Evolutionary conservation across 2,329 filamentous ascomycete species (phyloP).

Genomic region (Botryotinia calthae): DNA sequence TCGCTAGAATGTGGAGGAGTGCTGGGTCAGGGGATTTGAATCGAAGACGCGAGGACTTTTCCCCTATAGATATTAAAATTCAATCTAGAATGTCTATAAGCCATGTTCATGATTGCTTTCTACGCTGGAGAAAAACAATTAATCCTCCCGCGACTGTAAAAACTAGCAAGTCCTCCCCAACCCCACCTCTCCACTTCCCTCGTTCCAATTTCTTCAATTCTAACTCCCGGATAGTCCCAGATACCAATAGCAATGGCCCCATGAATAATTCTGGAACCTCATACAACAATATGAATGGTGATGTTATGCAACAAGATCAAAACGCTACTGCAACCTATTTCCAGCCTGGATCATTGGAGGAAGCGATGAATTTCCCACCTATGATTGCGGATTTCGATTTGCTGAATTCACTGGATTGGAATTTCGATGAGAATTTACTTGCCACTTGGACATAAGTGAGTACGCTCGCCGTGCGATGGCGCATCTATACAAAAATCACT

Average conservation of each 20-base stretch:
- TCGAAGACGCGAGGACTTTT: constrained; percentile 25
- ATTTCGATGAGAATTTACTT: constrained; percentile 21
- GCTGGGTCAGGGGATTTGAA: constrained; percentile 21
- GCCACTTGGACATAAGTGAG: constrained; percentile 5
- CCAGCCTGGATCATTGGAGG: constrained; percentile 8
- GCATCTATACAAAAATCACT: not conserved
- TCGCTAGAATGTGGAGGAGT: constrained; percentile 60
- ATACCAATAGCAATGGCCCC: not conserved
- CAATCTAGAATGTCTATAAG: constrained; percentile 67
- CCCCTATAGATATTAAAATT: constrained; percentile 59
- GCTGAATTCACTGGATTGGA: constrained; percentile 28
- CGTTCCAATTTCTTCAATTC: not conserved
- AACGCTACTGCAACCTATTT: constrained; percentile 13
- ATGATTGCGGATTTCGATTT: constrained; percentile 24
- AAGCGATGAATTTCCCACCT: constrained; percentile 16
- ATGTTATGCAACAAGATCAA: constrained; percentile 10
- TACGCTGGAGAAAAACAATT: constrained; percentile 57
- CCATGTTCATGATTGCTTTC: constrained; percentile 64
- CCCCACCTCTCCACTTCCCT: not conserved
- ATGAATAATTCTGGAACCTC: constrained; percentile 1
- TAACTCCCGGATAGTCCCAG: not conserved
- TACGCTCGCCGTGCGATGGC: not conserved
- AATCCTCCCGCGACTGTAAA: constrained; percentile 1
- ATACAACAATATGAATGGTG: not conserved
- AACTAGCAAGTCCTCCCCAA: not conserved